Conservation (phyloP, 108 stramenopile species). For the Mediolabrus comicus region DNA sequence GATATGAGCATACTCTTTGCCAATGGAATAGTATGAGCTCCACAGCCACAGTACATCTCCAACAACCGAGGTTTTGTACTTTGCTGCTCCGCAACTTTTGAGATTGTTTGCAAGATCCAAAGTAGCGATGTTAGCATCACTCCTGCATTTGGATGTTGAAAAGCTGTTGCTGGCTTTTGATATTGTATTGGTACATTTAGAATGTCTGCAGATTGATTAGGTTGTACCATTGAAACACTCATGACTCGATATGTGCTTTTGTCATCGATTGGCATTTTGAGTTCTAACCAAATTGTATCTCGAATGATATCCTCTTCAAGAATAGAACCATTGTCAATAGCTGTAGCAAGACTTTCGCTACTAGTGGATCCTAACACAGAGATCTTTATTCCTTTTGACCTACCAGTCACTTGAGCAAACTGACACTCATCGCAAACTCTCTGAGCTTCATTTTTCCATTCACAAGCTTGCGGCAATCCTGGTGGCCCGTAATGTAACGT, state of each 20-base stretch:
- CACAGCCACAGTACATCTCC: conserved; percentile 83
- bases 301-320: conserved; percentile 22
- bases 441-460: conserved; percentile 49
- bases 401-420: conserved; percentile 49
- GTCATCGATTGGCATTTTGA: neutral
- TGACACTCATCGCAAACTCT: conserved; percentile 30
- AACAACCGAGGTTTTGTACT: conserved; percentile 30
- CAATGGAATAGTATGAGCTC: conserved; percentile 78
- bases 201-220: neutral
- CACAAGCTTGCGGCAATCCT: conserved; percentile 6
- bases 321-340: neutral
- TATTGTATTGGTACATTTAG: conserved; percentile 38
- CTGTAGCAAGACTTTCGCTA: neutral
- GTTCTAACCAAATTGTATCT: conserved; percentile 34
- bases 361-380: neutral
- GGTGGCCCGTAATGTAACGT: conserved; percentile 62
- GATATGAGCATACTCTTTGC: conserved; percentile 49
- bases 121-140: conserved; percentile 65
- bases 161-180: conserved; percentile 69
- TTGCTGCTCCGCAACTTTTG: conserved; percentile 21
- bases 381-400: conserved; percentile 45
- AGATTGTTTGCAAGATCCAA: conserved; percentile 62
- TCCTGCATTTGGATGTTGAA: conserved; percentile 75
- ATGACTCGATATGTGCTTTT: neutral
- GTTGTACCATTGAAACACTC: conserved; percentile 18